phyloP scores from a whole-genome alignment of 2,329 filamentous ascomycete genomes.

The Cladophialophora yegresii region DNA sequence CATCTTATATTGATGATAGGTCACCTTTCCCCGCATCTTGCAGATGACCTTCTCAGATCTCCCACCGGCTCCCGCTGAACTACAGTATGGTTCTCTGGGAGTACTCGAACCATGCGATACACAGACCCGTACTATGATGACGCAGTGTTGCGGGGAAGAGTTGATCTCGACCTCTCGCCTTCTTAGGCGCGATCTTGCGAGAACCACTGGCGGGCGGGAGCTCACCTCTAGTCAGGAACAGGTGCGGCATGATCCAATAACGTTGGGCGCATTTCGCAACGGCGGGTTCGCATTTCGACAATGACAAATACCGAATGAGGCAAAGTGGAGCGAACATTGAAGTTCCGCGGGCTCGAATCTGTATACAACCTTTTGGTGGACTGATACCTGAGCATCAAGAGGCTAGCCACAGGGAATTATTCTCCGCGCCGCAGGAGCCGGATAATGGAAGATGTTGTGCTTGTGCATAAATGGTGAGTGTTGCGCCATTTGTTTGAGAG shows the following conservation, averaged over 20 bases:
- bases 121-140: slow-evolving; percentile 3
- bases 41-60: neutral
- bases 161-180: slow-evolving; percentile 8
- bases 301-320: slow-evolving; percentile 3
- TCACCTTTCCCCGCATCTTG: neutral
- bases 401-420: neutral
- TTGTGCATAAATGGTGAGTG: neutral
- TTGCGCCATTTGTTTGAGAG: neutral
- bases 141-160: slow-evolving; percentile 5
- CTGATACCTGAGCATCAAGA: neutral
- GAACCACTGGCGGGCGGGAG: neutral
- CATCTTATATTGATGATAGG: neutral
- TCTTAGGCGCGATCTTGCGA: neutral
- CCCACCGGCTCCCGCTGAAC: neutral
- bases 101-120: neutral
- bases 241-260: slow-evolving; percentile 3
- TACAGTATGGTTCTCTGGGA: neutral
- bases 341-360: neutral
- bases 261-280: neutral
- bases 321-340: neutral
- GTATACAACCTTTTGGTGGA: too few species aligned
- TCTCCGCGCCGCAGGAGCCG: neutral
- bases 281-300: neutral
- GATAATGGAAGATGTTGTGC: neutral
- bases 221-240: slow-evolving; percentile 15